A percentile compares a stretch with the other conserved stretches of the same genome.
Evolutionary conservation across 495 filamentous ascomycete species (phyloP).

Genomic region (Aspergillus egyptiacus): DNA sequence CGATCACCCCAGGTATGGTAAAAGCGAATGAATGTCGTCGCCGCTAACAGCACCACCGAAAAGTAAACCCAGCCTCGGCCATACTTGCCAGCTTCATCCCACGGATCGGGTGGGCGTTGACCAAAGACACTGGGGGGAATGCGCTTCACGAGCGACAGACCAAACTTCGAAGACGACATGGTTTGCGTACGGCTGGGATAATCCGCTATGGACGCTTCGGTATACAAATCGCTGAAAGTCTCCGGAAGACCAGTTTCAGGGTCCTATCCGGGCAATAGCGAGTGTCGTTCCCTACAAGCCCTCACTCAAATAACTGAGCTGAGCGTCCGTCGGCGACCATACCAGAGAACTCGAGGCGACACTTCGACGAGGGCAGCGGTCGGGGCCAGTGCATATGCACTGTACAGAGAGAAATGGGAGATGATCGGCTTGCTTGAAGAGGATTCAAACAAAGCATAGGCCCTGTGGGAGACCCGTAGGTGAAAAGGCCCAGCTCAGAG

Average conservation of each 20-base stretch:
- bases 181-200: neutral
- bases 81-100: constrained; percentile 77
- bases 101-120: constrained; percentile 73
- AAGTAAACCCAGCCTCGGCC: constrained; percentile 86
- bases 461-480: constrained; percentile 1
- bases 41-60: constrained; percentile 59
- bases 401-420: neutral
- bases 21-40: constrained; percentile 59
- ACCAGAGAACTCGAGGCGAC: neutral
- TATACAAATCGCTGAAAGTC: neutral
- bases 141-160: constrained; percentile 56
- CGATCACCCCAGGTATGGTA: constrained; percentile 87
- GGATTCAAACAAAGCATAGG: constrained; percentile 1
- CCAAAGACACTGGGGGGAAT: too few species aligned
- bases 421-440: constrained; percentile 5
- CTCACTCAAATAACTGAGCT: constrained; percentile 5
- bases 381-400: neutral
- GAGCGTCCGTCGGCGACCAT: constrained; percentile 4
- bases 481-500: constrained; percentile 5
- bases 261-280: neutral
- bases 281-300: neutral
- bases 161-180: constrained; percentile 16
- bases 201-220: neutral
- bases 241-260: constrained; percentile 6
- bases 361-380: neutral